phyloP scores from a whole-genome alignment of 805 yeast species.

The Starmerella tilneyi region DNA sequence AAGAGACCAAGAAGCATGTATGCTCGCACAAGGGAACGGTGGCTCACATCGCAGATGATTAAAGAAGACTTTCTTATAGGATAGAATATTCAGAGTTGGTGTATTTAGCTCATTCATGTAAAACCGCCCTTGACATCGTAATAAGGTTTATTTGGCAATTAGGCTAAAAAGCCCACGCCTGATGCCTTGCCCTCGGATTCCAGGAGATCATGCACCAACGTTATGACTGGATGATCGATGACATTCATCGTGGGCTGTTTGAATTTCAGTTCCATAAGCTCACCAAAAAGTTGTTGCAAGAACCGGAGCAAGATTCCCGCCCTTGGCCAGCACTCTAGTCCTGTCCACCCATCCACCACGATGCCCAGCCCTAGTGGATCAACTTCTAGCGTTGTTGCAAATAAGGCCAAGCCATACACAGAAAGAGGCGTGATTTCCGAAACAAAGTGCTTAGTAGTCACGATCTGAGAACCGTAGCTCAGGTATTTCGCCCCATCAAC shows the following conservation, averaged over 20 bases:
- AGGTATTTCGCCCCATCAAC: slow-evolving; percentile 39
- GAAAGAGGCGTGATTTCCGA: slow-evolving; percentile 73
- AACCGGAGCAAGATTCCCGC: slow-evolving; percentile 77
- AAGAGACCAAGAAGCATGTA: neutral
- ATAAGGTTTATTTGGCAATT: neutral
- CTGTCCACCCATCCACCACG: slow-evolving; percentile 78
- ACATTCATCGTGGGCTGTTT: slow-evolving; percentile 37
- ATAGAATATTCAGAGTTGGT: too few species aligned
- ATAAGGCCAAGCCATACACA: slow-evolving; percentile 59
- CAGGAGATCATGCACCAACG: slow-evolving; percentile 29
- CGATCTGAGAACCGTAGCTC: slow-evolving; percentile 47
- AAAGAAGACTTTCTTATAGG: too few species aligned
- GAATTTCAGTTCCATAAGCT: slow-evolving; percentile 52
- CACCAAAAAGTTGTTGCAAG: slow-evolving; percentile 55
- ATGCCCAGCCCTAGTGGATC: slow-evolving; percentile 64
- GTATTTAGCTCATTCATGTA: neutral
- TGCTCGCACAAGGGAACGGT: too few species aligned
- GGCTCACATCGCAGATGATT: too few species aligned
- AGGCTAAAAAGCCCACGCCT: slow-evolving; percentile 15
- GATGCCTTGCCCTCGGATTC: slow-evolving; percentile 27
- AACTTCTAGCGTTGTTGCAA: slow-evolving; percentile 56
- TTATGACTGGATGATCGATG: slow-evolving; percentile 26
- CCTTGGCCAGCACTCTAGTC: slow-evolving; percentile 86
- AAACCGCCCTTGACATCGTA: neutral
- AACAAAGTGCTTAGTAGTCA: slow-evolving; percentile 58